Evolutionary conservation across 73 alveolate species (phyloP), one percentile per base, ranked within the genome.

Genomic region (Paramecium bursaria): DNA sequence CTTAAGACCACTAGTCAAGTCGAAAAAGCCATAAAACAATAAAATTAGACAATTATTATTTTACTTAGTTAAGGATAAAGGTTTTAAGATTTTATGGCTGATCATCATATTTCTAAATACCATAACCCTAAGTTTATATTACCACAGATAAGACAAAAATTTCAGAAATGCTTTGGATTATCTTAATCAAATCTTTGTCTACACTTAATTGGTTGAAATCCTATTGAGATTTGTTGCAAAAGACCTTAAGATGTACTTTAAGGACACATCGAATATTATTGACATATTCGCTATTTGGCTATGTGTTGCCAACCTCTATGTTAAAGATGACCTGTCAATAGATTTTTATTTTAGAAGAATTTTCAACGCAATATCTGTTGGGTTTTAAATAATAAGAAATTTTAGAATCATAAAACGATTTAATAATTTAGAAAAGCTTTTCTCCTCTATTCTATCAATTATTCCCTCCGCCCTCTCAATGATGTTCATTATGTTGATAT

Each of bases 381-480:
- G 35, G 1, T 75, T 75, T 30, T 50, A 75, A 50, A 31, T 75
- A 27, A 19, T 31, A 15, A 61, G 74, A 21, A 61, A 50, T 5
- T 54, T 39, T 39, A 75, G 88, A 17, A 29, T 75, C 21, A 33
- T 75, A 50, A 79, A 73, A 14, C 67, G 75, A 4, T 53, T 79
- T 33, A 79, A 54, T 50, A 46, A 61, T 39, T 53, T 79, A 7
- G 85, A 61, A 25, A 79, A 53, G 23, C 17, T 79, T 22, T 50
- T 42, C 26, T 79, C 89, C 17, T 48, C 76, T 1, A 79, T 79
- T 23, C 35, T 48, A 15, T 79, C 60, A 6, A 57, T 79, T 23
- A 44, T 79, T 42, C 89, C 89, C 2, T 22, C 31, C 27, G 77
- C 76, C 23, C 47, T 73, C 3, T 73, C 89, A 0, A 50, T 79